A percentile compares a stretch with the other conserved stretches of the same genome.
These are phyloP conservation scores for Ceratocystis ficicola DNA, from an alignment of 2,329 filamentous ascomycete genomes.

Conservation along the genomic window DNA sequence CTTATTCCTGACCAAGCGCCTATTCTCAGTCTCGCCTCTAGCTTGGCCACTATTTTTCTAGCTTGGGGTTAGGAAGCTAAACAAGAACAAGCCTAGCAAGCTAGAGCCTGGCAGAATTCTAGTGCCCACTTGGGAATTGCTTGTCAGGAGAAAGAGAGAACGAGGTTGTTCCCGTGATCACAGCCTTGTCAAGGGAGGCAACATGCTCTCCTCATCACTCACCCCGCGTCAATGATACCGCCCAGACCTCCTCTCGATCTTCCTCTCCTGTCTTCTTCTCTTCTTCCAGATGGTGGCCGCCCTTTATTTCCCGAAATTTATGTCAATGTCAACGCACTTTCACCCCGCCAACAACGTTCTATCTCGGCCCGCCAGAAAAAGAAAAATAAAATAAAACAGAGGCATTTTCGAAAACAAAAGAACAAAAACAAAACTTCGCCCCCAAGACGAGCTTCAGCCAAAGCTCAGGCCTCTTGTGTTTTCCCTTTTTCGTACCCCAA, in stretches of 20 bases:
- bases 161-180: background rate
- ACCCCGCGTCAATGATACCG: too few relatives aligned
- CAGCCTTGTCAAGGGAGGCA: too few relatives aligned
- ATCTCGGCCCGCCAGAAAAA: background rate
- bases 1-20: background rate
- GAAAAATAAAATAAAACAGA: background rate
- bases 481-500: background rate
- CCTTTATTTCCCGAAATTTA: slow-evolving; percentile 2
- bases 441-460: background rate
- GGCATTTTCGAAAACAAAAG: background rate
- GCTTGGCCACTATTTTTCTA: background rate
- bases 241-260: background rate
- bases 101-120: background rate
- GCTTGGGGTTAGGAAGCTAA: background rate
- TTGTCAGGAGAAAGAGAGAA: background rate
- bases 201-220: too few relatives aligned
- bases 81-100: background rate
- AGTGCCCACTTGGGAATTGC: background rate
- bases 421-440: background rate
- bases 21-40: background rate
- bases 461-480: slow-evolving; percentile 8
- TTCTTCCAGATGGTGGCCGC: background rate
- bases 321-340: background rate
- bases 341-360: background rate
- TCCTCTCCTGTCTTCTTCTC: background rate